Evolutionary conservation across 2,329 filamentous ascomycete genomes (phyloP).

Genomic region (Trichoderma sp.): DNA sequence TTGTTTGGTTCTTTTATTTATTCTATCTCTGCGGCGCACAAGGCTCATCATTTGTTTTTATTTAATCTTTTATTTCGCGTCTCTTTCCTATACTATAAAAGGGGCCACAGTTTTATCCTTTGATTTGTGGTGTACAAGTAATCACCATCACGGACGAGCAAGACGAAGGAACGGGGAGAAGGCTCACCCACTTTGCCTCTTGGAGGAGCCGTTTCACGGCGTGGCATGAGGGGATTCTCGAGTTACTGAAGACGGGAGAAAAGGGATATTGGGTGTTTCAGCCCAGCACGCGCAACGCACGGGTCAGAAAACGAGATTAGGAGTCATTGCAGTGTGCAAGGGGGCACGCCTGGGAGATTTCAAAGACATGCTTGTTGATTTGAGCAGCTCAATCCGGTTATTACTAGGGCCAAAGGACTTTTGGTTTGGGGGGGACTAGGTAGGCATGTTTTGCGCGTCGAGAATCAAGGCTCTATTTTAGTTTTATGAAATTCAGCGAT

Average conservation of each 20-base stretch:
- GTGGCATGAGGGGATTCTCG: background rate
- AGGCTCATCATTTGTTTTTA: conserved; percentile 21
- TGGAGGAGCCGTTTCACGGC: background rate
- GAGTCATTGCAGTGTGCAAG: background rate
- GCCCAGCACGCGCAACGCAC: background rate
- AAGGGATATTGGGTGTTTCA: background rate
- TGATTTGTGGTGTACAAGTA: conserved; percentile 20
- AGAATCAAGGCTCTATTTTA: conserved; percentile 18
- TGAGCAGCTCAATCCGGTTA: background rate
- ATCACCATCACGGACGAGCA: conserved; percentile 2
- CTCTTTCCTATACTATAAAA: conserved; percentile 25
- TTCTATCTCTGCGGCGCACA: conserved; percentile 20
- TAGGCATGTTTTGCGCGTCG: conserved; percentile 12
- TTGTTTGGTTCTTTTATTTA: conserved; percentile 6
- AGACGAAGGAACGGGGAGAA: background rate
- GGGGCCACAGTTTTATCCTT: conserved; percentile 2
- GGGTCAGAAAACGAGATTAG: conserved; percentile 5
- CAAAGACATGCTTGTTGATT: conserved; percentile 1
- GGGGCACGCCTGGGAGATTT: background rate
- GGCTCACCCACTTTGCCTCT: background rate
- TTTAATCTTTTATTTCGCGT: conserved; percentile 23
- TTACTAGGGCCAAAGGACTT: background rate
- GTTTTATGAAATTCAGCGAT: conserved; percentile 13
- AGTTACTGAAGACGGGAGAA: background rate
- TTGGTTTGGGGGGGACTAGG: background rate